phyloP scores from a whole-genome alignment of 1,284 basidiomycete genomes.

The Vanrija sp. region DNA sequence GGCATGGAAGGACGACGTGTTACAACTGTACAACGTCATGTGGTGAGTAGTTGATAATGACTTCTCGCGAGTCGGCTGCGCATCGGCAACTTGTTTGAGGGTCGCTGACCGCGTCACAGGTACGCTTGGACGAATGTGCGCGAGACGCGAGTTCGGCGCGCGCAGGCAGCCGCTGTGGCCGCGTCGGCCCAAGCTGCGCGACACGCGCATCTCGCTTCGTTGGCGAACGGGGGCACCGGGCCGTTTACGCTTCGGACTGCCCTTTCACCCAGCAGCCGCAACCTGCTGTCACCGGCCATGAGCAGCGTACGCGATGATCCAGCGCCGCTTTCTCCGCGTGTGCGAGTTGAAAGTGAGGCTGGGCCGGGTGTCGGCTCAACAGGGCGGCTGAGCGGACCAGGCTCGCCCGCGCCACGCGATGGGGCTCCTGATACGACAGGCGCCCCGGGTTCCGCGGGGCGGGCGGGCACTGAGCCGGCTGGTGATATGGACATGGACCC shows the following conservation, averaged over 20 bases:
- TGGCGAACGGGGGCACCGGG: slow-evolving; percentile 13
- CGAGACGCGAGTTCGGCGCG: slow-evolving; percentile 26
- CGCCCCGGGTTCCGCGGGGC: no score
- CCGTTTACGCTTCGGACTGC: background rate
- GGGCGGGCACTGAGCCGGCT: no score
- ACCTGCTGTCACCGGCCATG: background rate
- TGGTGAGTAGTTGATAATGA: slow-evolving; percentile 61
- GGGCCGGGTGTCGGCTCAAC: no score
- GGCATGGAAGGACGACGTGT: slow-evolving; percentile 90
- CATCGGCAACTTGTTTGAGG: background rate
- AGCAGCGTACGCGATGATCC: slow-evolving; percentile 19
- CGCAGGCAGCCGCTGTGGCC: slow-evolving; percentile 20
- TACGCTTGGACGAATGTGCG: slow-evolving; percentile 42
- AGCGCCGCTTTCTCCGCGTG: background rate
- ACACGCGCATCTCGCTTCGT: slow-evolving; percentile 14
- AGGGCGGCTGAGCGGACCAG: no score
- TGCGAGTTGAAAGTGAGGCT: no score
- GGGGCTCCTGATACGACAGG: no score
- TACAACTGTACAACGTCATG: slow-evolving; percentile 86
- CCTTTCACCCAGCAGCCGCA: background rate
- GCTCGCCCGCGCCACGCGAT: no score
- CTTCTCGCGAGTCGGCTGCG: background rate
- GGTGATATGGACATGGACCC: no score
- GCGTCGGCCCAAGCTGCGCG: slow-evolving; percentile 14
- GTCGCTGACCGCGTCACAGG: slow-evolving; percentile 19